phyloP scores from a whole-genome alignment of 192 early-diverging fungal species.

The Backusella luteola region DNA sequence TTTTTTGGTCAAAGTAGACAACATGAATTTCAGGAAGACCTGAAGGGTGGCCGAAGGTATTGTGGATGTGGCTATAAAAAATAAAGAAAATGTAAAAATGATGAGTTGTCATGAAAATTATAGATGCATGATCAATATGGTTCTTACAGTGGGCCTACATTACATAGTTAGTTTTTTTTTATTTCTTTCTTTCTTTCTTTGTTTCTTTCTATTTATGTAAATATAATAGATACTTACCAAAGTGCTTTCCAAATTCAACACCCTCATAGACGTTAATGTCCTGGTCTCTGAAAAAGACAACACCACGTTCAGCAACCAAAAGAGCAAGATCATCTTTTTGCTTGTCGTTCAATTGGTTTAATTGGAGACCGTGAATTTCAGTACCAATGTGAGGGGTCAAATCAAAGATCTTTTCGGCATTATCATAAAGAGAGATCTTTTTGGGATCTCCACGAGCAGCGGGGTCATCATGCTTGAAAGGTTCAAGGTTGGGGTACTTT shows the following conservation, averaged over 20 bases:
- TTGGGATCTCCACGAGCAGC: constrained; percentile 29
- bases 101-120: background rate
- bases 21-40: constrained; percentile 28
- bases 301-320: constrained; percentile 38
- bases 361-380: constrained; percentile 34
- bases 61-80: constrained; percentile 20
- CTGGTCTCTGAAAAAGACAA: constrained; percentile 39
- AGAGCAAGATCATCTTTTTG: constrained; percentile 37
- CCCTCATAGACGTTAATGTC: constrained; percentile 29
- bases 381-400: constrained; percentile 38
- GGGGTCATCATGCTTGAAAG: constrained; percentile 33
- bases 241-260: constrained; percentile 30
- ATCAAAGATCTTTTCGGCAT: constrained; percentile 24
- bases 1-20: constrained; percentile 27
- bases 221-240: constrained; percentile 16
- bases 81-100: background rate
- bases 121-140: background rate
- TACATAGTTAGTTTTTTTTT: background rate
- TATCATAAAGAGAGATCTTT: constrained; percentile 25
- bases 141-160: constrained; percentile 9
- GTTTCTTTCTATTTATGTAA: background rate
- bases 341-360: constrained; percentile 27
- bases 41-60: constrained; percentile 22
- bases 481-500: constrained; percentile 12
- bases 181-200: no score